A percentile compares a stretch with the other conserved stretches of the same genome.
These are phyloP conservation scores for Taiozyma sp. DNA, from an alignment of 1,139 yeast species.

Conservation along the genomic window DNA sequence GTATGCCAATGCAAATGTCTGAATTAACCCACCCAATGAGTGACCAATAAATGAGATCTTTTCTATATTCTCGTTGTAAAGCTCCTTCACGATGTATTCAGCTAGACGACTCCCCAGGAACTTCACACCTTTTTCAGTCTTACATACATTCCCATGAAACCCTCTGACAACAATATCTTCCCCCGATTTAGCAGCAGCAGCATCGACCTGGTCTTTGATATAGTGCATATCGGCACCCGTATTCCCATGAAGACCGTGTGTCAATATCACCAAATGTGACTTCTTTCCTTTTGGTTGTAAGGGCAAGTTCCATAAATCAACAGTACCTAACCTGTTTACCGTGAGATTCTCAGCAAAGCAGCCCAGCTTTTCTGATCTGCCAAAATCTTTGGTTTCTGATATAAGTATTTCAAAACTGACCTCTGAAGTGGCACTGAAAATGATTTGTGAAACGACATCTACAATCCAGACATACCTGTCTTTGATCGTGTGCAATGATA, in stretches of 20 bases:
- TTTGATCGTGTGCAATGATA: conserved; percentile 39
- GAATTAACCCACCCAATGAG: conserved; percentile 88
- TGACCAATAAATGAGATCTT: conserved; percentile 87
- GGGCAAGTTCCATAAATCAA: conserved; percentile 69
- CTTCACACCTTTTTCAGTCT: conserved; percentile 87
- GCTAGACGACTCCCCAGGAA: conserved; percentile 82
- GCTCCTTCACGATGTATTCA: conserved; percentile 60
- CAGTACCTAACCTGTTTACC: conserved; percentile 53
- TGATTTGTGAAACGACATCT: conserved; percentile 79
- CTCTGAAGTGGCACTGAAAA: conserved; percentile 66
- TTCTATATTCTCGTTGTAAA: conserved; percentile 39
- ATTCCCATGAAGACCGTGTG: conserved; percentile 93
- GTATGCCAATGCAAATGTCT: conserved; percentile 87
- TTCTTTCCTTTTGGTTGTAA: conserved; percentile 42
- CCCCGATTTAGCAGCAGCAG: conserved; percentile 36
- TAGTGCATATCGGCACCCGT: conserved; percentile 85
- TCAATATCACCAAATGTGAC: conserved; percentile 68
- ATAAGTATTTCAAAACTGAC: conserved; percentile 66
- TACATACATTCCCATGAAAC: conserved; percentile 76
- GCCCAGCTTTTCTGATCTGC: conserved; percentile 17
- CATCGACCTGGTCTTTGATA: conserved; percentile 74
- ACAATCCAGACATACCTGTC: conserved; percentile 66
- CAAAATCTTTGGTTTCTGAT: conserved; percentile 41
- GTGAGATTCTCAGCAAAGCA: conserved; percentile 26
- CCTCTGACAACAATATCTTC: conserved; percentile 76